Base-by-base conservation (phyloP, 164 flowering plant species). In the Berberis thunbergii region DNA sequence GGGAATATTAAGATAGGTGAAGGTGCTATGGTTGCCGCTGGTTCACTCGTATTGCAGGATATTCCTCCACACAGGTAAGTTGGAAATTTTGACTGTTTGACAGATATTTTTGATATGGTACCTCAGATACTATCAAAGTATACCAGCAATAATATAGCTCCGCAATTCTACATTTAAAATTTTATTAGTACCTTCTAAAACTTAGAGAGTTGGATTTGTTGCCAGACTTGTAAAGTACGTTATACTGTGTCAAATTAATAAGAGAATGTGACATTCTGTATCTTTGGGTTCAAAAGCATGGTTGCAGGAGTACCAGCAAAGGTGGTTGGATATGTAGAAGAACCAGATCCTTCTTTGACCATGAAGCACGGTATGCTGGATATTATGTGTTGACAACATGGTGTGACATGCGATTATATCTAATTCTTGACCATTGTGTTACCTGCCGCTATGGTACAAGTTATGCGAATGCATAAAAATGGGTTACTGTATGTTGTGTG, bases 21-120 rank as follows among this genome's bases (percentile, higher is more conserved):
- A 71, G 91, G 94, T 59, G 94, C 97, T 49, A 86, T 87, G 91
- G 65, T 91, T 46, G 96, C 91, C 67, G 87, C 97, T 63, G 87
- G 94, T 63, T 88, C 96, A 52, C 85, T 91, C 67, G 92, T 91
- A 44, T 60, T 91, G 49, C 82, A 87, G 65, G 82, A 82, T 66
- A 75, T 84, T 62, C 87, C 90, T 68, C 80, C 90, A 2, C 93
- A 79, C 70, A 82, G 93, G 97, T 90, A 71, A 52, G 39, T 39
- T 11, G 13, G 54, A 49, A 6, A 40, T 49, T 52, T 41, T 57
- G 1, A 41, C 13, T 67, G 12, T 11, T 59, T 57, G 64, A 52
- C 11, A 2, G n/a, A 11, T 26, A 26, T 7, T 52, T 6, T 3
- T 11, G n/a, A 52, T 52, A 43, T 54, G 26, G 26, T 26, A 26